phyloP scores from a whole-genome alignment of 176 grass and related monocot genomes.

The Triticum turgidum region DNA sequence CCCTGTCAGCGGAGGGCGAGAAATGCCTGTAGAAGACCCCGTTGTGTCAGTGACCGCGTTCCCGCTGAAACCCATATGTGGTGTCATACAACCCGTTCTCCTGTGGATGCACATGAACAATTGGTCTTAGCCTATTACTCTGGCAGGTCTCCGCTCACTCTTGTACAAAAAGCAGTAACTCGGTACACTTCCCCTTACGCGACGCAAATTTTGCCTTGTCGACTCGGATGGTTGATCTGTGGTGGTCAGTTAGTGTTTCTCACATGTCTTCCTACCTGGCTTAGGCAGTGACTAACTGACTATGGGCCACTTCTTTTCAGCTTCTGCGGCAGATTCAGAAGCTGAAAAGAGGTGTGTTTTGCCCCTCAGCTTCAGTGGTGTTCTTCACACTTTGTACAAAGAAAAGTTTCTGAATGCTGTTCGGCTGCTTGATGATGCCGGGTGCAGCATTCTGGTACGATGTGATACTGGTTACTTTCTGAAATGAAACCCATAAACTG shows the following conservation, averaged over 20 bases:
- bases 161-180: not conserved
- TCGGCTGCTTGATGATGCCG: too few species aligned
- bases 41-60: not conserved
- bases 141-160: not conserved
- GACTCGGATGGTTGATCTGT: not conserved
- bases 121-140: not conserved
- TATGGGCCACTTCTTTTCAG: too few species aligned
- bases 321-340: too few species aligned
- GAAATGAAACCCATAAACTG: too few species aligned
- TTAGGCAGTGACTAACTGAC: too few species aligned
- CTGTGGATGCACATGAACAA: not conserved
- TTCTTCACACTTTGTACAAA: not conserved
- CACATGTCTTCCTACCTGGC: not conserved
- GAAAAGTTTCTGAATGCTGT: not conserved
- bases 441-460: too few species aligned
- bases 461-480: too few species aligned
- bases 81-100: not conserved
- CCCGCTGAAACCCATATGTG: not conserved
- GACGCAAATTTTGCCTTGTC: not conserved
- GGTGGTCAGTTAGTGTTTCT: not conserved
- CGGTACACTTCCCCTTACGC: not conserved
- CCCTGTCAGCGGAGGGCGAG: not conserved
- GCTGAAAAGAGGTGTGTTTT: too few species aligned
- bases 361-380: not conserved
- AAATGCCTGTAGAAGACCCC: not conserved